A percentile compares a stretch with the other conserved stretches of the same genome.
Evolutionary conservation across 208 protist genomes (phyloP).

Genomic region (Crithidia sp.): DNA sequence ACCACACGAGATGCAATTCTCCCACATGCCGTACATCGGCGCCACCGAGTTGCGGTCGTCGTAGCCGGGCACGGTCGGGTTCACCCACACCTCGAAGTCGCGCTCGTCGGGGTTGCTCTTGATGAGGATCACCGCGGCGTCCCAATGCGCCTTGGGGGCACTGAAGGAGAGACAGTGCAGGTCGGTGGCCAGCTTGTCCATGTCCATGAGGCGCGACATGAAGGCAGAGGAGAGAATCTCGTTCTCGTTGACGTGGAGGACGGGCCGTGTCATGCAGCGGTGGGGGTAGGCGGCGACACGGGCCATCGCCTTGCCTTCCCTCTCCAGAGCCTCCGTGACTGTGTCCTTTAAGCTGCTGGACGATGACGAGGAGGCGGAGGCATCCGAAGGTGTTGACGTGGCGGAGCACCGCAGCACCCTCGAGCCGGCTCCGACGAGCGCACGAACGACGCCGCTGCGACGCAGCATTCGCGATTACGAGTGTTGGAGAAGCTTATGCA

Average conservation of each 20-base stretch:
- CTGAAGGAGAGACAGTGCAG: constrained; percentile 83
- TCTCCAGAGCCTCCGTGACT: constrained; percentile 57
- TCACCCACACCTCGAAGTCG: constrained; percentile 90
- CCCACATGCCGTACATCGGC: constrained; percentile 93
- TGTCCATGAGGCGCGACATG: constrained; percentile 53
- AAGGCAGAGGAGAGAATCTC: constrained; percentile 55
- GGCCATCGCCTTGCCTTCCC: constrained; percentile 60
- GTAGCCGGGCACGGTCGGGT: constrained; percentile 78
- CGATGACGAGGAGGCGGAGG: neutral
- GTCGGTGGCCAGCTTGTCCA: constrained; percentile 65
- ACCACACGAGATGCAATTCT: constrained; percentile 89
- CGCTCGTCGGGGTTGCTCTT: constrained; percentile 64
- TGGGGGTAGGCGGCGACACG: constrained; percentile 84
- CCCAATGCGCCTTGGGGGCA: constrained; percentile 86
- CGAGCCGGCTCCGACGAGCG: constrained; percentile 17
- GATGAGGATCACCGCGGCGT: constrained; percentile 79
- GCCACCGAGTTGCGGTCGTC: constrained; percentile 74
- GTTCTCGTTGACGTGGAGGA: constrained; percentile 41
- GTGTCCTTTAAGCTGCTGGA: constrained; percentile 54
- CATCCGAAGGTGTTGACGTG: neutral
- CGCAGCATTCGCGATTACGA: neutral
- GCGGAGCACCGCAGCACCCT: constrained; percentile 2
- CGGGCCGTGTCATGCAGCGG: constrained; percentile 73
- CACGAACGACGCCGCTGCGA: constrained; percentile 6
- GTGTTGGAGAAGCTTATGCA: too few relatives aligned